Evolutionary conservation across 495 filamentous ascomycete genomes (phyloP).

Genomic region (Aspergillus sparsus): DNA sequence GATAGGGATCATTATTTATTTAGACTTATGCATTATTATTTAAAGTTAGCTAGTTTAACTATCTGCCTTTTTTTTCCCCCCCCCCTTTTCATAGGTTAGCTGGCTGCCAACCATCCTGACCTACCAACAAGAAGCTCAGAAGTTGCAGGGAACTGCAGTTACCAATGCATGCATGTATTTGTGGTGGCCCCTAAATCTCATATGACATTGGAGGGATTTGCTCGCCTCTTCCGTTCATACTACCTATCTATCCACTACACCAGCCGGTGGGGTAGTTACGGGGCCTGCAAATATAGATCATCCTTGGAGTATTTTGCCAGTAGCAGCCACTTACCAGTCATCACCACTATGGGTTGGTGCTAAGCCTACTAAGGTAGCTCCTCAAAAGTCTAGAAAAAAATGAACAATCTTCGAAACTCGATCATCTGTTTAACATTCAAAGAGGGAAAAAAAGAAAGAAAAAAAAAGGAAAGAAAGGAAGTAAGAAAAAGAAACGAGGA

Average conservation of each 20-base stretch:
- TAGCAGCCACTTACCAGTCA: background rate
- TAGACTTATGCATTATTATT: too few species aligned
- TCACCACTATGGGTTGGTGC: background rate
- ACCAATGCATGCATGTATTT: background rate
- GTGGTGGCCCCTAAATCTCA: too few species aligned
- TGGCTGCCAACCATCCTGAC: background rate
- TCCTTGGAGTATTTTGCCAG: slow-evolving; percentile 2
- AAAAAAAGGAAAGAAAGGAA: background rate
- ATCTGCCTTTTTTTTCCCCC: too few species aligned
- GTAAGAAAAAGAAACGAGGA: too few species aligned
- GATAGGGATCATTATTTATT: too few species aligned
- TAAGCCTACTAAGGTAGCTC: background rate
- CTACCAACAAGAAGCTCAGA: background rate
- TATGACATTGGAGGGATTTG: too few species aligned
- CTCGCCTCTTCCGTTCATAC: too few species aligned
- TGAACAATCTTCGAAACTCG: background rate
- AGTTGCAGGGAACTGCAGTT: background rate
- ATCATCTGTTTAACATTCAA: too few species aligned
- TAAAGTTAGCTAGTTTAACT: too few species aligned
- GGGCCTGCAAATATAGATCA: slow-evolving; percentile 13
- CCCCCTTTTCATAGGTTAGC: background rate
- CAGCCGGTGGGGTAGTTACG: background rate
- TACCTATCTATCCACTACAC: too few species aligned
- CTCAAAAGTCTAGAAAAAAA: slow-evolving; percentile 1
- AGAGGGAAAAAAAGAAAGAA: background rate